Base-by-base conservation (phyloP, 2,329 filamentous ascomycete genomes). In the Aureobasidium sp. region DNA sequence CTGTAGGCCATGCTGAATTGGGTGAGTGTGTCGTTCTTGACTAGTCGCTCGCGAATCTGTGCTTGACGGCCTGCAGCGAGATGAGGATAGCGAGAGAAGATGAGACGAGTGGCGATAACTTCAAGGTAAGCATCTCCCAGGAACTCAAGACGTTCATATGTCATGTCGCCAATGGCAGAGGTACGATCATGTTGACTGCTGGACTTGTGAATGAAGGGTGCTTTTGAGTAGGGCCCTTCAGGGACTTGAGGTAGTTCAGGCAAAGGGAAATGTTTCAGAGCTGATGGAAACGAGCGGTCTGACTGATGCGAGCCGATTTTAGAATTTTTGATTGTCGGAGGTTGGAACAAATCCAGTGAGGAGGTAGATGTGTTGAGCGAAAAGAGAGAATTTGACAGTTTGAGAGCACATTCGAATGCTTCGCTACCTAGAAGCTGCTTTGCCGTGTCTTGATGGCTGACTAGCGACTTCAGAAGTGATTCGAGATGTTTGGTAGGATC, bases 81-180 rank as follows among this genome's bases (percentile, higher is more conserved):
- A 11, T 77, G 70, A 1, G 77, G 76, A 62, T 90, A 93, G 7
- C 81, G 86, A 55, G 82, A 74, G 68, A 82, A 88, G 56, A 97
- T 86, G 48, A 94, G 76, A 16, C 81, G 79, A 0, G 86, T 84
- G 5, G 90, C 81, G 41, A 90, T 81, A 48, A 90, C 71, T 63
- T 94, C 86, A 48, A 95, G 74, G 61, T 91, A 91, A 17, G 88
- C 85, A 66, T 97, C 91, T 6, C 91, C 91, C 6, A 95, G 76
- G 71, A 91, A 90, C 68, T 97, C 91, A 6, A 96, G 79, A 16
- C 81, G 80, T 63, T 96, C 90, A 68, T 96, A 96, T 62, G 74
- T 70, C 24, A 66, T 53, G 14, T 64, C 58, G 6, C 51, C 42
- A 34, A 58, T 39, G 21, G 60, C 61, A 29, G 59, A 52, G 19